A percentile compares a stretch with the other conserved stretches of the same genome.
These are phyloP conservation scores for Solanum lignicaule DNA, from an alignment of 257 asterid species.

Conservation along the genomic window DNA sequence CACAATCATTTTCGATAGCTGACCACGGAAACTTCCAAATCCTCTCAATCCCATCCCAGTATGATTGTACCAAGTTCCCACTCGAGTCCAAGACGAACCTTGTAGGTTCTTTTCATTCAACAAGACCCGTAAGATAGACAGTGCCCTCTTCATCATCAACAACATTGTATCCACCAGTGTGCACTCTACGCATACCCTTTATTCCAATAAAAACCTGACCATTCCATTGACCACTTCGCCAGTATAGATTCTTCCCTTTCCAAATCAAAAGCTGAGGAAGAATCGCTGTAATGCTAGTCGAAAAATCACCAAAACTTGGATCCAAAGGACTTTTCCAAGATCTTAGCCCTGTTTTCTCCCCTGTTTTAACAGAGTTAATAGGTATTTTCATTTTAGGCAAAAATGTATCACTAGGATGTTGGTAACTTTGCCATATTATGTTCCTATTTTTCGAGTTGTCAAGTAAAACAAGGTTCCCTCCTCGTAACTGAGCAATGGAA, in stretches of 20 bases:
- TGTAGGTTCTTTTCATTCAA: conserved; percentile 8
- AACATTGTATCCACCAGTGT: conserved; percentile 24
- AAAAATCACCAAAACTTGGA: conserved; percentile 24
- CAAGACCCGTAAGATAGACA: conserved; percentile 9
- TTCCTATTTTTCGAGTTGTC: conserved; percentile 9
- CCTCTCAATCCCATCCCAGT: conserved; percentile 25
- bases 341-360: conserved; percentile 15
- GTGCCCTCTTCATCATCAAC: conserved; percentile 16
- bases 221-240: conserved; percentile 51
- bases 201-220: conserved; percentile 39
- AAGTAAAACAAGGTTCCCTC: conserved; percentile 6
- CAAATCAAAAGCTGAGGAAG: conserved; percentile 23
- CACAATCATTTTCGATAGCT: conserved; percentile 22
- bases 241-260: conserved; percentile 8
- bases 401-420: conserved; percentile 21
- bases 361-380: conserved; percentile 15
- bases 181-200: conserved; percentile 28
- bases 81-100: conserved; percentile 19
- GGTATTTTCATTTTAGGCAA: conserved; percentile 23
- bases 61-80: conserved; percentile 16
- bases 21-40: conserved; percentile 17
- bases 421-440: conserved; percentile 31
- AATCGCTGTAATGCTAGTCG: conserved; percentile 23
- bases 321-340: conserved; percentile 25
- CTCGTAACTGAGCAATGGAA: background rate